Percentiles rank a stretch among this genome's conserved stretches.
Conservation (phyloP, 345 rosid species). For the Arabidopsis arenosa region DNA sequence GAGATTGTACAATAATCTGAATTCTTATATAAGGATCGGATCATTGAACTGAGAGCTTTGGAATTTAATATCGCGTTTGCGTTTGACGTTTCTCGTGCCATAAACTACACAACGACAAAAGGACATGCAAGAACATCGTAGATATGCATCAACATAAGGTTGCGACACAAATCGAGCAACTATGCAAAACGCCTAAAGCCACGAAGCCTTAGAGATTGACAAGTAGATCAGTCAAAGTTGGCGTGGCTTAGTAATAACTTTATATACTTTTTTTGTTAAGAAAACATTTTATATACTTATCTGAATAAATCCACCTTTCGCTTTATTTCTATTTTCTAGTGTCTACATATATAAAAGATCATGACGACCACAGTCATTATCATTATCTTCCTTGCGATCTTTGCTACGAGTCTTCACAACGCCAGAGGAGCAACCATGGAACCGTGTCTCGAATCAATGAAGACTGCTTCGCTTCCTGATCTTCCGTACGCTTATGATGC, state of each 20-base stretch:
- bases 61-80: not conserved
- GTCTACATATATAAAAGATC: constrained; percentile 11
- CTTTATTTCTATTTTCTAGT: not conserved
- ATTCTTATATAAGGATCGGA: constrained; percentile 14
- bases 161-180: constrained; percentile 31
- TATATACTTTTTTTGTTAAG: no score
- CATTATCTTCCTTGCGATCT: constrained; percentile 5
- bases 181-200: not conserved
- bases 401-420: constrained; percentile 9
- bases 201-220: constrained; percentile 14
- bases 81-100: constrained; percentile 16
- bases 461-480: constrained; percentile 85
- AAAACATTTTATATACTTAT: not conserved
- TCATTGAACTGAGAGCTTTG: constrained; percentile 19
- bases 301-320: constrained; percentile 1
- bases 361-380: constrained; percentile 23
- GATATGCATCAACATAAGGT: constrained; percentile 15
- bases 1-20: not conserved
- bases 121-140: not conserved
- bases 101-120: constrained; percentile 18
- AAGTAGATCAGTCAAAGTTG: constrained; percentile 18
- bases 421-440: constrained; percentile 32
- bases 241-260: constrained; percentile 8
- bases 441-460: constrained; percentile 41
- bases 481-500: constrained; percentile 84